Percentiles rank a stretch among this genome's conserved stretches.
These are phyloP conservation scores for Aspergillus latus DNA, from an alignment of 2,329 filamentous ascomycete species.

Conservation along the genomic window DNA sequence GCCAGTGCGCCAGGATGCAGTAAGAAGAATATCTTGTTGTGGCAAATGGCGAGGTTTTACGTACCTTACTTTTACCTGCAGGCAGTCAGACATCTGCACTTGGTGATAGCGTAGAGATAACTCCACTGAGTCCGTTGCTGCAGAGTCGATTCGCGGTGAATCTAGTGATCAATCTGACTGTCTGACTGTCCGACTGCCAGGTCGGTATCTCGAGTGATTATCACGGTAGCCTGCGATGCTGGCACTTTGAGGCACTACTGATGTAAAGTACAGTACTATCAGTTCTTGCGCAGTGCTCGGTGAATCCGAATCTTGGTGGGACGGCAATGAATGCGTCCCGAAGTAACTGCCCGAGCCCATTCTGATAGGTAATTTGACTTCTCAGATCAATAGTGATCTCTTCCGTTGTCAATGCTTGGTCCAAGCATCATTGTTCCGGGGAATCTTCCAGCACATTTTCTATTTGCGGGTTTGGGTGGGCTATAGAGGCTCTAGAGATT, in stretches of 20 bases:
- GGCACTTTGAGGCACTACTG: no score
- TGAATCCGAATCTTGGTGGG: background rate
- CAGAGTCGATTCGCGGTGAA: background rate
- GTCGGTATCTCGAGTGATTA: background rate
- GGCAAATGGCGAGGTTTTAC: conserved; percentile 2
- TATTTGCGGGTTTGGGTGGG: background rate
- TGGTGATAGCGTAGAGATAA: background rate
- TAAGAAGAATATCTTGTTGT: conserved; percentile 3
- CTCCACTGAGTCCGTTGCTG: conserved; percentile 1
- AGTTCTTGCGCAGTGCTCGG: no score
- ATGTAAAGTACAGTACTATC: no score
- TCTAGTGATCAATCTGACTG: conserved; percentile 1
- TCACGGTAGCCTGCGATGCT: background rate
- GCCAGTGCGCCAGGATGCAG: conserved; percentile 4
- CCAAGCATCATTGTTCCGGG: background rate
- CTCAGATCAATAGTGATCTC: background rate
- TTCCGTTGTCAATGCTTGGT: background rate
- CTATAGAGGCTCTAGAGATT: no score
- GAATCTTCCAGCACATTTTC: background rate
- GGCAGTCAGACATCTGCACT: background rate
- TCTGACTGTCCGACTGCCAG: background rate
- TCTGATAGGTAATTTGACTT: conserved; percentile 8
- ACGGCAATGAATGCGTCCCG: background rate
- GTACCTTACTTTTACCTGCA: conserved; percentile 12
- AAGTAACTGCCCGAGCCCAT: background rate